phyloP scores from a whole-genome alignment of 257 asterid species.

The Solanum chmielewskii region DNA sequence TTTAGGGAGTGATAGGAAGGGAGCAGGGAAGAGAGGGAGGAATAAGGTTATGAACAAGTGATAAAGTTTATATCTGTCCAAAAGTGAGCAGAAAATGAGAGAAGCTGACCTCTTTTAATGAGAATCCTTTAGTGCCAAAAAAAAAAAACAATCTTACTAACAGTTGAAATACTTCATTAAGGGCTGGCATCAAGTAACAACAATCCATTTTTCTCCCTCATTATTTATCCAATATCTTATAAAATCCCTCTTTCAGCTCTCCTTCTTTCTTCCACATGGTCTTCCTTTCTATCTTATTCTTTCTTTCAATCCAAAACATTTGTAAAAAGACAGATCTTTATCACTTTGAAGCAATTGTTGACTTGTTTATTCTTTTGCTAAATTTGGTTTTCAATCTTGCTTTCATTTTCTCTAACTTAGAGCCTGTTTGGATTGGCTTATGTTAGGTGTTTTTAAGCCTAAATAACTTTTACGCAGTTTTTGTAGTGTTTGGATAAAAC shows the following conservation, averaged over 20 bases:
- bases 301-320: background rate
- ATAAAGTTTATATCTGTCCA: background rate
- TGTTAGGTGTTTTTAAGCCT: background rate
- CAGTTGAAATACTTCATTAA: background rate
- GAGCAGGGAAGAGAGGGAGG: background rate
- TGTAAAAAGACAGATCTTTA: background rate
- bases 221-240: background rate
- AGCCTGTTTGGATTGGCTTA: background rate
- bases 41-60: background rate
- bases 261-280: background rate
- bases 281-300: background rate
- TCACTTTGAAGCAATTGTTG: background rate
- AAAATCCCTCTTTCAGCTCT: background rate
- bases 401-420: background rate
- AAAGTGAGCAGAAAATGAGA: background rate
- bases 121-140: background rate
- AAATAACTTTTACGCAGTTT: background rate
- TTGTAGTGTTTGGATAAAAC: background rate
- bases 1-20: background rate
- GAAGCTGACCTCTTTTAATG: background rate
- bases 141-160: background rate
- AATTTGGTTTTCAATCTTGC: background rate
- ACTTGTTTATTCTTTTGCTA: background rate
- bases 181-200: background rate
- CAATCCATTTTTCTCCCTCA: background rate